Evolutionary conservation across 2,329 filamentous ascomycete genomes (phyloP), one percentile per base, ranked within the genome.

Genomic region (Apiospora aurea): DNA sequence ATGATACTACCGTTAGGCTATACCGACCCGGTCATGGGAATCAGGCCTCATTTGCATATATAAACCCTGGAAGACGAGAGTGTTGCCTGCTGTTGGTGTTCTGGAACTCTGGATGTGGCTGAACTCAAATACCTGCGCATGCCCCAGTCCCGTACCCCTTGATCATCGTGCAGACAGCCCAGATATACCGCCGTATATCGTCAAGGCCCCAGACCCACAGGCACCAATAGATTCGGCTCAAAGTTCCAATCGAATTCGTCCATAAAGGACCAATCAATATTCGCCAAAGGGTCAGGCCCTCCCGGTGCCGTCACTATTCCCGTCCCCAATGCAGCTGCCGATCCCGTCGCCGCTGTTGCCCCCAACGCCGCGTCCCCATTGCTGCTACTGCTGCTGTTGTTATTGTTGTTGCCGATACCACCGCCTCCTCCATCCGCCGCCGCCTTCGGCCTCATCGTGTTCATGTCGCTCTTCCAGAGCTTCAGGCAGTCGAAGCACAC

Each of bases 401-500:
- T 69, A 3, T 29, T 29, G 26, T 29, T 29, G 26, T 29, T 29
- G 26, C 26, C 26, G 26, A 29, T 29, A 29, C 26, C 26, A 66
- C 70, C 67, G 43, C 29, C 71, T n/a, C 66, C 67, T 16, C 26
- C 26, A 29, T 71, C 70, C 7, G 29, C 46, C 26, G 26, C 13
- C 18, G 38, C 57, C 64, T 53, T 72, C 18, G 69, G 34, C 43
- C 71, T 73, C 51, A 67, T 71, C 38, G 71, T 44, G 34, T 72
- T 67, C 43, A 75, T 74, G 66, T 79, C 80, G 44, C 72, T 73
- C 71, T 80, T 87, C 84, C 85, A 89, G 47, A 82, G 78, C 46
- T 82, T 79, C 8, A 89, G 79, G 73, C 86, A 89, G 75, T 86
- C 87, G 73, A 86, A 86, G 5, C 84, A 84, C 44, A 88, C 80